phyloP scores from a whole-genome alignment of 305 asterid species.

The Solanum hybrid region DNA sequence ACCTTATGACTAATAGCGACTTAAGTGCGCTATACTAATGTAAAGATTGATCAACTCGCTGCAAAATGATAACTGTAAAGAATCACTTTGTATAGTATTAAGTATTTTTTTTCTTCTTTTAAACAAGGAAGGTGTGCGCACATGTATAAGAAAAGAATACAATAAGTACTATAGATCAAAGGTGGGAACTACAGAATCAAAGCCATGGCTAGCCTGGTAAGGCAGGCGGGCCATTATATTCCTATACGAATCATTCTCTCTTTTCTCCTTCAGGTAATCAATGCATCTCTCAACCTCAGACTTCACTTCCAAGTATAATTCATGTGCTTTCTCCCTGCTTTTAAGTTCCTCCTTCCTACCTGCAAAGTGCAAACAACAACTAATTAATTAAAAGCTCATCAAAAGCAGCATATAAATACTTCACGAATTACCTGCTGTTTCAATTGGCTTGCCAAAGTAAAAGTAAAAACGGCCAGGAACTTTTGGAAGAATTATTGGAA shows the following conservation, averaged over 20 bases:
- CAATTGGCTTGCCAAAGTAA: constrained; percentile 76
- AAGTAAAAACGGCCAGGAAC: constrained; percentile 80
- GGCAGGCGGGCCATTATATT: constrained; percentile 41
- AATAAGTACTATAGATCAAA: constrained; percentile 25
- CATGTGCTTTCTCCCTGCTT: constrained; percentile 53
- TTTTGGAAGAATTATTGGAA: constrained; percentile 59
- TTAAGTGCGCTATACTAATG: not conserved
- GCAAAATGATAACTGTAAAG: not conserved
- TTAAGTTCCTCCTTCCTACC: constrained; percentile 63
- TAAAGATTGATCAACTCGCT: not conserved
- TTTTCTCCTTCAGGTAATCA: constrained; percentile 49
- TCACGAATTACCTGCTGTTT: constrained; percentile 44
- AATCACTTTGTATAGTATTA: not conserved
- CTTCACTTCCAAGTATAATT: constrained; percentile 57
- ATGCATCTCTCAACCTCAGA: constrained; percentile 56
- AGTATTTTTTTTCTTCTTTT: not conserved
- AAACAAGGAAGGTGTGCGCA: not conserved
- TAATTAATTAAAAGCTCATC: not conserved
- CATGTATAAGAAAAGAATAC: not conserved
- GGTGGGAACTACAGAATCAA: constrained; percentile 56
- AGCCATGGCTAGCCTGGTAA: constrained; percentile 61
- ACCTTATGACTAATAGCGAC: not conserved
- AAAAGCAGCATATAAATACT: not conserved
- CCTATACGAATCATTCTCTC: constrained; percentile 63
- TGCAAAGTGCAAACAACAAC: constrained; percentile 23